These are phyloP conservation scores for Spathaspora boniae DNA, from an alignment of 805 yeast species.

Conservation along the genomic window DNA sequence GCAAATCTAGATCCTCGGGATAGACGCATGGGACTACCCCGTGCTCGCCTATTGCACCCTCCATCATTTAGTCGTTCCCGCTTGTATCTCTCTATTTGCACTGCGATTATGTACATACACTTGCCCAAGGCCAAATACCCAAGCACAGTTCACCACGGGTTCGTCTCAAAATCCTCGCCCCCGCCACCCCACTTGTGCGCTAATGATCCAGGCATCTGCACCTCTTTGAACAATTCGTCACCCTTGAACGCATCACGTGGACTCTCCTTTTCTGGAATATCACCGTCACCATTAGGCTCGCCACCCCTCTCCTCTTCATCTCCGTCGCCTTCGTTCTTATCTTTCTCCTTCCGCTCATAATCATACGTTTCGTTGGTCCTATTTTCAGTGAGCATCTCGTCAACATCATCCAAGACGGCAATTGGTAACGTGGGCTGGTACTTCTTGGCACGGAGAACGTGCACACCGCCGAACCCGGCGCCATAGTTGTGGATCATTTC, in stretches of 20 bases:
- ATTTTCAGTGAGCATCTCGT: conserved; percentile 46
- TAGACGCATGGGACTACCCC: no score
- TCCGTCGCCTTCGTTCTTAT: conserved; percentile 21
- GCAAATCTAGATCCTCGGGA: no score
- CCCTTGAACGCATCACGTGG: conserved; percentile 40
- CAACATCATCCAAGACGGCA: conserved; percentile 67
- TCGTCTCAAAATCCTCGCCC: conserved; percentile 50
- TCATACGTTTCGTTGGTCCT: conserved; percentile 30
- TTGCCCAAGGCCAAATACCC: no score
- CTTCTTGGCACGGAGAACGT: conserved; percentile 48
- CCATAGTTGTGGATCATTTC: conserved; percentile 79
- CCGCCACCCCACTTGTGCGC: conserved; percentile 47
- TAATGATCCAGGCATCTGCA: conserved; percentile 46
- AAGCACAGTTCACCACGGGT: conserved; percentile 71
- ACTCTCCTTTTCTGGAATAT: conserved; percentile 6
- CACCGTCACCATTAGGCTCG: no score
- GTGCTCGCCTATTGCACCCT: no score
- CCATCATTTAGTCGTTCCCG: no score
- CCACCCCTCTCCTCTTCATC: conserved; percentile 16
- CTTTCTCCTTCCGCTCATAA: conserved; percentile 20
- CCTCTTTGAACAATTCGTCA: conserved; percentile 47
- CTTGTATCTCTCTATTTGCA: no score
- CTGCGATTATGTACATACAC: no score
- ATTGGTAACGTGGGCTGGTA: conserved; percentile 74
- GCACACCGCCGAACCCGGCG: conserved; percentile 63